Percentiles rank a stretch among this genome's conserved stretches.
phyloP scores from a whole-genome alignment of 2,329 filamentous ascomycete species.

The Colletotrichum abscissum region DNA sequence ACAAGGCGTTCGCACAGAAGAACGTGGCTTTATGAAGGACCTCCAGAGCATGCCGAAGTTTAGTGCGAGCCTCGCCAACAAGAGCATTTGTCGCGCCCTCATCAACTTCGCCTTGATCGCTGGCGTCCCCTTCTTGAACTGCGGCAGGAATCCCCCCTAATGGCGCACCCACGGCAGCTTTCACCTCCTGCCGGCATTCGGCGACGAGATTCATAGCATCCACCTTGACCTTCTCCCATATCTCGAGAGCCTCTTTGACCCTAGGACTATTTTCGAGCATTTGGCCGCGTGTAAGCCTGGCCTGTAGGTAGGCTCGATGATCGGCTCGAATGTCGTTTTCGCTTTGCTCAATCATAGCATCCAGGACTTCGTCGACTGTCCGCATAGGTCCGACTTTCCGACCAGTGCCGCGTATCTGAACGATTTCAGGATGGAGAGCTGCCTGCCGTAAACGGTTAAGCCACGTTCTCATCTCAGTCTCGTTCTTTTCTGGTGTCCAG shows the following conservation, averaged over 20 bases:
- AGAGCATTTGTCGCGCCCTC: conserved; percentile 46
- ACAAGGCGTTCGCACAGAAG: conserved; percentile 86
- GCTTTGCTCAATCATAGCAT: conserved; percentile 91
- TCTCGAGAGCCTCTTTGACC: conserved; percentile 73
- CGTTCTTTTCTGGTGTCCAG: conserved; percentile 75
- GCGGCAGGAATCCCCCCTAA: neutral
- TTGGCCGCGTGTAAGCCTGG: conserved; percentile 78
- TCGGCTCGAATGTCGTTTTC: conserved; percentile 74
- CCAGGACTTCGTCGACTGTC: conserved; percentile 87
- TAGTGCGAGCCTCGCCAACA: conserved; percentile 69
- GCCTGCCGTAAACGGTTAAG: conserved; percentile 83
- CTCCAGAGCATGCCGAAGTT: conserved; percentile 79
- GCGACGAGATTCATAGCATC: conserved; percentile 65
- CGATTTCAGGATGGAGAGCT: conserved; percentile 86
- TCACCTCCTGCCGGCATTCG: conserved; percentile 73
- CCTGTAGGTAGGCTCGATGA: conserved; percentile 73
- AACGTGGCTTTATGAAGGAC: conserved; percentile 85
- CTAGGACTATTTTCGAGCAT: conserved; percentile 80
- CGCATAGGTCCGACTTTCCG: conserved; percentile 75
- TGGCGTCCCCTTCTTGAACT: conserved; percentile 39
- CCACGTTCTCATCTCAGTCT: conserved; percentile 81
- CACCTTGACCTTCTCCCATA: conserved; percentile 73
- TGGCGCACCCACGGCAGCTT: conserved; percentile 54
- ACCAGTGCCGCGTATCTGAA: conserved; percentile 70
- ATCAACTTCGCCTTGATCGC: conserved; percentile 44